phyloP scores from a whole-genome alignment of 208 protist genomes.

The Trypanosomatidae sp. region DNA sequence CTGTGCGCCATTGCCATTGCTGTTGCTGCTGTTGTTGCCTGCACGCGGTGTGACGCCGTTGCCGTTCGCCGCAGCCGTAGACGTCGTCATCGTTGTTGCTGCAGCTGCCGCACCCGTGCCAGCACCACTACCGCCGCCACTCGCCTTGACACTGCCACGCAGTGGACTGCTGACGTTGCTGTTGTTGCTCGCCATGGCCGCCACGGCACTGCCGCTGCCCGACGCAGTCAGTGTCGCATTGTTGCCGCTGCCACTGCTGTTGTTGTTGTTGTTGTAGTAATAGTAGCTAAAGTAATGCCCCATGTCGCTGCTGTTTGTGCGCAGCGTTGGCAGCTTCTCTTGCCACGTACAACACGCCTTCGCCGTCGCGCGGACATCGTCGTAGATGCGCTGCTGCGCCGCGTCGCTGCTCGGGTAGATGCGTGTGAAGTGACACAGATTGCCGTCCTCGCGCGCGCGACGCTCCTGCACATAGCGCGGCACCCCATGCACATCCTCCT shows the following conservation, averaged over 20 bases:
- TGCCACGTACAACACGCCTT: background rate
- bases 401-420: conserved; percentile 62
- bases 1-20: too few relatives aligned
- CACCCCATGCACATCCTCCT: conserved; percentile 3
- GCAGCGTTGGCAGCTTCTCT: background rate
- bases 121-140: background rate
- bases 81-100: too few relatives aligned
- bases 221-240: background rate
- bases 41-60: too few relatives aligned
- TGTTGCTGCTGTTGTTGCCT: too few relatives aligned
- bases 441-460: conserved; percentile 46
- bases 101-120: conserved; percentile 6
- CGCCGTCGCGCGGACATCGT: conserved; percentile 15
- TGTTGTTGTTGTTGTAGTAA: background rate
- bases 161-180: too few relatives aligned
- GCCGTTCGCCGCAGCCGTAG: too few relatives aligned
- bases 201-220: too few relatives aligned
- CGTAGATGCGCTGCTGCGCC: conserved; percentile 54
- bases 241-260: background rate
- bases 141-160: too few relatives aligned
- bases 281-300: background rate
- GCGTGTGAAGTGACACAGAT: conserved; percentile 61
- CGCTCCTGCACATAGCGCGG: conserved; percentile 11
- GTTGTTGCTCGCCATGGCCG: too few relatives aligned
- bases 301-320: background rate